Evolutionary conservation across 2,329 filamentous ascomycete genomes (phyloP), one percentile per base, ranked within the genome.

Genomic region (Rosellinia necatrix): DNA sequence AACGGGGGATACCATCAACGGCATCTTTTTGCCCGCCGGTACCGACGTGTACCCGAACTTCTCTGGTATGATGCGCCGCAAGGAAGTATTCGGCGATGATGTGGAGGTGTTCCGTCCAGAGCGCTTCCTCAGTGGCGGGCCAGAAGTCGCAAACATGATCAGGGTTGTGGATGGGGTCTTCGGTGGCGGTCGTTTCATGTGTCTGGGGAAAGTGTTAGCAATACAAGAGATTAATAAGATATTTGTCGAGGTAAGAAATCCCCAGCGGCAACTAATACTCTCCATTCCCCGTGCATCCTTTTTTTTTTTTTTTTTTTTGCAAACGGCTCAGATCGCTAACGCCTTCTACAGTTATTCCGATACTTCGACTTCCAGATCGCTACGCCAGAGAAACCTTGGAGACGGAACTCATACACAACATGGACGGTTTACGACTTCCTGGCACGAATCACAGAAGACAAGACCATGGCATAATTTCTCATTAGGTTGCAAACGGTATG

Each of bases 281-380:
- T n/a, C n/a, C n/a, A n/a, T n/a, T n/a, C n/a, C n/a, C n/a, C n/a
- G n/a, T n/a, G n/a, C n/a, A n/a, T n/a, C n/a, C n/a, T n/a, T n/a
- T n/a, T n/a, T n/a, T n/a, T 32, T 32, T 12, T n/a, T 12, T 12
- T 29, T 10, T 27, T 15, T 12, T 42, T 27, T 3, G 37, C 15
- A 10, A 2, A 15, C 19, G 24, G 15, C 24, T 15, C 27, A 10
- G 21, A 12, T 17, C 38, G 30, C 47, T 58, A 3, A 58, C 24
- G 9, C 24, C 38, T 22, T 4, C 27, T 22, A 8, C 40, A 66
- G 65, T 46, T 66, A 10, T 21, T 66, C 3, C 60, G 65, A 17
- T 51, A 63, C 19, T 66, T 66, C 17, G 64, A 67, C 43, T 65
- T 65, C 40, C 63, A 66, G 24, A 48, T 61, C 3, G 60, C 53